Percentiles rank a stretch among this genome's conserved stretches.
Conservation (phyloP, 805 yeast species). For the Kluyveromyces lactis region DNA sequence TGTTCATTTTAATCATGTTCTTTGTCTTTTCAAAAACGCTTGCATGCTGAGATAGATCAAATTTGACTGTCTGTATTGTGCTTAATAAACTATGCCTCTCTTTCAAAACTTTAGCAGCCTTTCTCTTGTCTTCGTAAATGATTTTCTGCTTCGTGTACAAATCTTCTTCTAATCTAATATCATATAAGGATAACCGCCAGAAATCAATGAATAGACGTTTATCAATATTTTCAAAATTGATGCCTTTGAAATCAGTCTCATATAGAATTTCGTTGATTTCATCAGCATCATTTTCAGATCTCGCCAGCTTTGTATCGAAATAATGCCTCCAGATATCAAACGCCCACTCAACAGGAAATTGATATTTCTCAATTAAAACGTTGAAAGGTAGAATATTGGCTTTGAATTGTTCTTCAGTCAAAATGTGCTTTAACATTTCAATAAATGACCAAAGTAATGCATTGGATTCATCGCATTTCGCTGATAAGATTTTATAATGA, state of each 20-base stretch:
- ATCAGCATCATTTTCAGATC: conserved; percentile 8
- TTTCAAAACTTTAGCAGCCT: conserved; percentile 10
- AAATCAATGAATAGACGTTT: conserved; percentile 47
- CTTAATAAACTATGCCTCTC: conserved; percentile 13
- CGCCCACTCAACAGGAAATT: conserved; percentile 52
- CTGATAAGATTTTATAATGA: conserved; percentile 65
- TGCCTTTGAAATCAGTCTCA: conserved; percentile 11
- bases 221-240: conserved; percentile 26
- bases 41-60: conserved; percentile 17
- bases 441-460: conserved; percentile 59
- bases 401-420: conserved; percentile 27
- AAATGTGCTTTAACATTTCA: conserved; percentile 48
- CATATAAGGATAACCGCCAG: conserved; percentile 70
- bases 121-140: conserved; percentile 11
- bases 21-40: conserved; percentile 10
- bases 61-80: conserved; percentile 13
- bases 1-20: conserved; percentile 6
- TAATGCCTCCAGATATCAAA: conserved; percentile 69
- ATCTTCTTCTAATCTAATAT: conserved; percentile 45
- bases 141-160: conserved; percentile 41
- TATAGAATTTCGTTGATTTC: conserved; percentile 9
- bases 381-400: conserved; percentile 34
- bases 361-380: conserved; percentile 34
- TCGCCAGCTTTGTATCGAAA: conserved; percentile 24
- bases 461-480: conserved; percentile 62